These are phyloP conservation scores for Chenopodium suecicum DNA, from an alignment of 148 eudicot species.

Conservation along the genomic window DNA sequence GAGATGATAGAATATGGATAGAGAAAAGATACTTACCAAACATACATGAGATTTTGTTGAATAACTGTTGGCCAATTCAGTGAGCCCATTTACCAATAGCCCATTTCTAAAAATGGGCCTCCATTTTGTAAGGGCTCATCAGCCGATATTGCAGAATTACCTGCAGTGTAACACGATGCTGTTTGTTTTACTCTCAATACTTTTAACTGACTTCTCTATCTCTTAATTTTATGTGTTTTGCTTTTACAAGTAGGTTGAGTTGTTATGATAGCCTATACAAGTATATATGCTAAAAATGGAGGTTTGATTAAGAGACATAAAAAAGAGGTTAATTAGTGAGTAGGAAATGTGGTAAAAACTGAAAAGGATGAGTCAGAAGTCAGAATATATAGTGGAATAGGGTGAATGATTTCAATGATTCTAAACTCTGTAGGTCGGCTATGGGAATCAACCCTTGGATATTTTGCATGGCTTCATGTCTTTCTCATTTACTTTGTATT, in stretches of 20 bases:
- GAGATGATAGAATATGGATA: slow-evolving; percentile 14
- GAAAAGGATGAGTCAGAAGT: slow-evolving; percentile 21
- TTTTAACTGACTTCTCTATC: too few relatives aligned
- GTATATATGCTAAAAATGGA: neutral
- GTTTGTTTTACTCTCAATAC: neutral
- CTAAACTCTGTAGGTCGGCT: slow-evolving; percentile 15
- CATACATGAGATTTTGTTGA: slow-evolving; percentile 9
- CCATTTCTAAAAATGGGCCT: slow-evolving; percentile 27
- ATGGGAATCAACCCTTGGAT: slow-evolving; percentile 30
- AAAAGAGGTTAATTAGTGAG: neutral
- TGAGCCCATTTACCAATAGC: slow-evolving; percentile 1
- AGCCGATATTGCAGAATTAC: slow-evolving; percentile 27
- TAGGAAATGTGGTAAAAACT: slow-evolving; percentile 5
- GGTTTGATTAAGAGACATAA: neutral
- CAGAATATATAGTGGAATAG: neutral
- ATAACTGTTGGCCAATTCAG: slow-evolving; percentile 9
- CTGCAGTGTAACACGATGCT: slow-evolving; percentile 24
- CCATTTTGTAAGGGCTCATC: slow-evolving; percentile 22
- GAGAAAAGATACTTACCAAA: slow-evolving; percentile 34
- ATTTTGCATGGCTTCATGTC: slow-evolving; percentile 9
- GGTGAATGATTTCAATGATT: neutral
- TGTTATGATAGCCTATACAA: too few relatives aligned
- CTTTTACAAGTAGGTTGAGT: too few relatives aligned
- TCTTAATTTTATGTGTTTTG: too few relatives aligned
- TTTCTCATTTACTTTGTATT: too few relatives aligned